Conservation (phyloP, 768 basidiomycete genomes). For the Suillus plorans region DNA sequence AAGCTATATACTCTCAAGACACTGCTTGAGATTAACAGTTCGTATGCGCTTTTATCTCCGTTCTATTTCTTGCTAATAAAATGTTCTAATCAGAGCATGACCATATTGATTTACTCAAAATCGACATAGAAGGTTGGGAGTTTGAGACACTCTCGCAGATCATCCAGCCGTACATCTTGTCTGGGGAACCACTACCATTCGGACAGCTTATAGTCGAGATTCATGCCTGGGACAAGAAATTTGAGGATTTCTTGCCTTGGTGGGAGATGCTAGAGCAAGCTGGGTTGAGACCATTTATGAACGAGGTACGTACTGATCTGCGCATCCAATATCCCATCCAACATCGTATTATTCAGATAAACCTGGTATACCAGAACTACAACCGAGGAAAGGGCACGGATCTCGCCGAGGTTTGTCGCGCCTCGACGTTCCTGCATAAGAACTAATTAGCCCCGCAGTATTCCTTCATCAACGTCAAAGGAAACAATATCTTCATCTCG, state of each 20-base stretch:
- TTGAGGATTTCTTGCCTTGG: conserved; percentile 40
- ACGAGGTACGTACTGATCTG: conserved; percentile 31
- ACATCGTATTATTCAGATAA: conserved; percentile 39
- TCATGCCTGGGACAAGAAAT: conserved; percentile 37
- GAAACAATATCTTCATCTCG: conserved; percentile 46
- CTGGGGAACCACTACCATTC: conserved; percentile 41
- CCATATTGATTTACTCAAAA: conserved; percentile 42
- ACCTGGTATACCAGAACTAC: conserved; percentile 59
- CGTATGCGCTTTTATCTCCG: conserved; percentile 8
- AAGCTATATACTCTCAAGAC: conserved; percentile 46
- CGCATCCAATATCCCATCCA: not conserved
- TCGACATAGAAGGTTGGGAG: conserved; percentile 51
- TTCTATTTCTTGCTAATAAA: not conserved
- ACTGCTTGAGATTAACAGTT: conserved; percentile 44
- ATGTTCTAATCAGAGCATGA: conserved; percentile 27
- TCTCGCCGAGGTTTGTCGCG: conserved; percentile 45
- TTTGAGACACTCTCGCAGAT: conserved; percentile 43
- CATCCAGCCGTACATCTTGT: conserved; percentile 35
- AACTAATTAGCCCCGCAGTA: conserved; percentile 34
- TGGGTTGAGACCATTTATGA: conserved; percentile 48
- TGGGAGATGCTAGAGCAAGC: conserved; percentile 48
- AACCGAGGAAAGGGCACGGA: conserved; percentile 45
- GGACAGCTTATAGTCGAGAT: conserved; percentile 50
- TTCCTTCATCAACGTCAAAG: conserved; percentile 55
- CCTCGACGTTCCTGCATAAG: not conserved